Conservation (phyloP, 306 rosid species). For the Prunus padus region DNA sequence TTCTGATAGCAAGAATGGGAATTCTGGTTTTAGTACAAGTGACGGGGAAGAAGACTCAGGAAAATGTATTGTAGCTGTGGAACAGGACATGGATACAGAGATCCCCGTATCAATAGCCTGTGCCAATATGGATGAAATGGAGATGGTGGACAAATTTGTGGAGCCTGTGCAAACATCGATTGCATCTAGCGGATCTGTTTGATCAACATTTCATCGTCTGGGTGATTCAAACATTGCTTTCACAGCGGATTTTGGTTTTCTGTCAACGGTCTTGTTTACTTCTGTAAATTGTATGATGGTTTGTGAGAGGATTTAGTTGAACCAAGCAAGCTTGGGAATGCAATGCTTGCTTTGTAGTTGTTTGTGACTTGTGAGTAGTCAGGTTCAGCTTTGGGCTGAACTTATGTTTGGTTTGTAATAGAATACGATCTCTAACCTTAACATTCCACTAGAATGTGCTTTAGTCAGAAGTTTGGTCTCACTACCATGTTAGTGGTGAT, state of each 20-base stretch:
- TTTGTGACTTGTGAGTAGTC: constrained; percentile 29
- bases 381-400: constrained; percentile 87
- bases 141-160: constrained; percentile 37
- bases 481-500: constrained; percentile 21
- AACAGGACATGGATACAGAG: constrained; percentile 33
- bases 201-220: constrained; percentile 6
- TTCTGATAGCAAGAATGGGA: constrained; percentile 44
- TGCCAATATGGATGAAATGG: constrained; percentile 36
- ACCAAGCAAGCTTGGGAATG: constrained; percentile 22
- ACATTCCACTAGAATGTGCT: constrained; percentile 29
- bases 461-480: constrained; percentile 16
- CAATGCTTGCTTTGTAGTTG: constrained; percentile 40
- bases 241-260: constrained; percentile 32
- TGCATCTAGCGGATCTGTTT: constrained; percentile 34
- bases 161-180: constrained; percentile 36
- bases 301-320: constrained; percentile 27
- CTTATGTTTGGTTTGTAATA: constrained; percentile 34
- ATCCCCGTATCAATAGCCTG: constrained; percentile 34
- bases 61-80: constrained; percentile 31
- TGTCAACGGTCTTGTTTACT: constrained; percentile 38
- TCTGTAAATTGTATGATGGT: constrained; percentile 41
- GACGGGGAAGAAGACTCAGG: constrained; percentile 36
- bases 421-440: constrained; percentile 36
- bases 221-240: constrained; percentile 16
- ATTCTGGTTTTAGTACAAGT: constrained; percentile 43